Conservation (phyloP, 805 yeast species). For the Wickerhamomyces alni region DNA sequence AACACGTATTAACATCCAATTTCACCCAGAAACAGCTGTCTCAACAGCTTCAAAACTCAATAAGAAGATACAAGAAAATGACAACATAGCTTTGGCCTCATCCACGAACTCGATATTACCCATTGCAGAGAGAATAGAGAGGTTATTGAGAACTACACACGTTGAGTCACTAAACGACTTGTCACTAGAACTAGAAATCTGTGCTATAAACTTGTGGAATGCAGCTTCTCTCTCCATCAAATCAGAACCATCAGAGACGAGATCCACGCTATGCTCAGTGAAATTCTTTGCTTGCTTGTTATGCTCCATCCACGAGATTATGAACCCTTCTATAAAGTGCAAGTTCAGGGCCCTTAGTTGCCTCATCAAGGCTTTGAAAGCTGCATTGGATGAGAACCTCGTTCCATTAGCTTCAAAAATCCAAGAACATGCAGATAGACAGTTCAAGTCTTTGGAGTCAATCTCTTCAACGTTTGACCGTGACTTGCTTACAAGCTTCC, state of each 20-base stretch:
- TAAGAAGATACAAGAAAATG: slow-evolving; percentile 8
- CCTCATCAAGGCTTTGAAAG: slow-evolving; percentile 23
- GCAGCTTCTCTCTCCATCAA: slow-evolving; percentile 23
- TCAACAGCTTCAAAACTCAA: slow-evolving; percentile 9
- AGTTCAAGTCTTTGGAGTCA: slow-evolving; percentile 19
- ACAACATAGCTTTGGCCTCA: slow-evolving; percentile 11
- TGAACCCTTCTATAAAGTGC: slow-evolving; percentile 16
- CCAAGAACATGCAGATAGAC: slow-evolving; percentile 26
- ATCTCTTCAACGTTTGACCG: slow-evolving; percentile 6
- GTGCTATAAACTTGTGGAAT: slow-evolving; percentile 34
- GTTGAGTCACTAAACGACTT: slow-evolving; percentile 15
- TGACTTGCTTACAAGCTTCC: slow-evolving; percentile 8
- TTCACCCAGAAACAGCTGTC: slow-evolving; percentile 16
- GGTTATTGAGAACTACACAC: slow-evolving; percentile 21
- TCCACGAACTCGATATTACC: slow-evolving; percentile 23
- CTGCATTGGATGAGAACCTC: slow-evolving; percentile 22
- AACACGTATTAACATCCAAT: too few relatives aligned
- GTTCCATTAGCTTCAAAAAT: slow-evolving; percentile 13
- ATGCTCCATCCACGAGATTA: slow-evolving; percentile 26
- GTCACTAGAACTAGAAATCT: slow-evolving; percentile 19
- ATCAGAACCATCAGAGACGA: slow-evolving; percentile 6
- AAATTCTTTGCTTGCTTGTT: slow-evolving; percentile 26
- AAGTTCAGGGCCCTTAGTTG: slow-evolving; percentile 29
- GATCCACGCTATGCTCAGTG: slow-evolving; percentile 12
- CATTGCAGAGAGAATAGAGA: slow-evolving; percentile 26